Percentiles rank a stretch among this genome's conserved stretches.
phyloP scores from a whole-genome alignment of 2,329 filamentous ascomycete species.

The Hypoxylon rubiginosum region DNA sequence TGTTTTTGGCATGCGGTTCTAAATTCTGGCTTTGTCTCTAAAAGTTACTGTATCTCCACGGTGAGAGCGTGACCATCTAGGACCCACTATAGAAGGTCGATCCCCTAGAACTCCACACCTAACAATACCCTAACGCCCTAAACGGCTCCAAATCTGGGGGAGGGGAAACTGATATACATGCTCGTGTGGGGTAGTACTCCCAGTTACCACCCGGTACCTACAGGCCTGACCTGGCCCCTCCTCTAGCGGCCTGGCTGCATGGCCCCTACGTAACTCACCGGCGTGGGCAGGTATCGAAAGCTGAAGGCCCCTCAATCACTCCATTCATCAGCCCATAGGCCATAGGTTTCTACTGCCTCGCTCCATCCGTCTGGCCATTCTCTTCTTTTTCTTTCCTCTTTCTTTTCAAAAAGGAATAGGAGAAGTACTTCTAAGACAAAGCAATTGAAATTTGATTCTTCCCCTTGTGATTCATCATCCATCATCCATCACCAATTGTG shows the following conservation, averaged over 20 bases:
- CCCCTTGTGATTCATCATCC: constrained; percentile 24
- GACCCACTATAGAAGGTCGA: constrained; percentile 44
- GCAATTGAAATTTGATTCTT: constrained; percentile 38
- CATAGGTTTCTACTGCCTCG: constrained; percentile 33
- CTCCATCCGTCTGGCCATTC: constrained; percentile 40
- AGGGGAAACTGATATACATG: constrained; percentile 38
- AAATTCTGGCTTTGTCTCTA: not conserved
- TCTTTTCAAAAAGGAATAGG: constrained; percentile 22
- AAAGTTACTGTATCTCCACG: constrained; percentile 30
- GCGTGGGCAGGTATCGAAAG: constrained; percentile 40
- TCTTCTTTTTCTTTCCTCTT: constrained; percentile 27
- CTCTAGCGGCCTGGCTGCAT: constrained; percentile 26
- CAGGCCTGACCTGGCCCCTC: constrained; percentile 27
- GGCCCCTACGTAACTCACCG: constrained; percentile 36
- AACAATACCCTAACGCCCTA: constrained; percentile 8
- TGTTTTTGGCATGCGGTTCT: not conserved
- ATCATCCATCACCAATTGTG: not conserved
- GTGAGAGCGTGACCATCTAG: constrained; percentile 36
- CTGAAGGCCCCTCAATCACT: constrained; percentile 48
- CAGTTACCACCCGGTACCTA: constrained; percentile 33
- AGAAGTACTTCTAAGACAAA: constrained; percentile 35
- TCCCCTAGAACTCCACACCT: constrained; percentile 37
- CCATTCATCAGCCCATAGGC: constrained; percentile 45
- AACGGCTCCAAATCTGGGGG: constrained; percentile 48
- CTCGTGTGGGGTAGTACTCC: constrained; percentile 36